phyloP scores from a whole-genome alignment of 108 stramenopile species.

The Conticribra weissflogii region DNA sequence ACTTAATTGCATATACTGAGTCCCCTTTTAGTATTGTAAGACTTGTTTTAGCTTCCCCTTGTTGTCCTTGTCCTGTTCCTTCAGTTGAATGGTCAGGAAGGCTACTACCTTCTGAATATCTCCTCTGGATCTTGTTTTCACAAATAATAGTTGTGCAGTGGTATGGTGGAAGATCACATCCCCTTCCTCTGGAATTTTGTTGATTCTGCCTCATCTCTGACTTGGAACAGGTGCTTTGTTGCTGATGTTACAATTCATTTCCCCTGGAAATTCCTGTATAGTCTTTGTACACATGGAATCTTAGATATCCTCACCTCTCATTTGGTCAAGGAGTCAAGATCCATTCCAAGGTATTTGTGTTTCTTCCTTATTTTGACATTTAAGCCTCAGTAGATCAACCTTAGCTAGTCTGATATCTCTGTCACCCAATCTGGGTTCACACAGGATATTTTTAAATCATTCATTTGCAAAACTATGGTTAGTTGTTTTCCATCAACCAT shows the following conservation, averaged over 20 bases:
- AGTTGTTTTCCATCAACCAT: background rate
- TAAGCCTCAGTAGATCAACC: background rate
- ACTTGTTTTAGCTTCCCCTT: no score
- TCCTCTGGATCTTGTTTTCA: background rate
- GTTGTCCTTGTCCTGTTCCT: no score
- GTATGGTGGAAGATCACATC: background rate
- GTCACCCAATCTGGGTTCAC: constrained; percentile 17
- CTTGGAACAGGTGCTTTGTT: background rate
- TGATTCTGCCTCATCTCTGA: background rate
- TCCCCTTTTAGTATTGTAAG: no score
- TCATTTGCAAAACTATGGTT: constrained; percentile 51
- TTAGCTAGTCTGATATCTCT: background rate
- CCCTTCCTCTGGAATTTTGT: background rate
- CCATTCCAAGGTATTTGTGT: constrained; percentile 1
- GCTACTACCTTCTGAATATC: background rate
- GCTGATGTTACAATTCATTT: background rate
- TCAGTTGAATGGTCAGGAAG: background rate
- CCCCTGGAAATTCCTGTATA: background rate
- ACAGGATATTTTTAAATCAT: constrained; percentile 51
- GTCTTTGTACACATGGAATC: background rate
- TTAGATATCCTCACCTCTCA: background rate
- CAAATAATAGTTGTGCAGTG: background rate
- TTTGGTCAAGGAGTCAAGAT: background rate
- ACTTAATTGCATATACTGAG: no score
- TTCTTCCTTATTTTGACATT: background rate